A percentile compares a stretch with the other conserved stretches of the same genome.
Conservation (phyloP, 768 basidiomycete genomes). For the Naganishia friedmannii region DNA sequence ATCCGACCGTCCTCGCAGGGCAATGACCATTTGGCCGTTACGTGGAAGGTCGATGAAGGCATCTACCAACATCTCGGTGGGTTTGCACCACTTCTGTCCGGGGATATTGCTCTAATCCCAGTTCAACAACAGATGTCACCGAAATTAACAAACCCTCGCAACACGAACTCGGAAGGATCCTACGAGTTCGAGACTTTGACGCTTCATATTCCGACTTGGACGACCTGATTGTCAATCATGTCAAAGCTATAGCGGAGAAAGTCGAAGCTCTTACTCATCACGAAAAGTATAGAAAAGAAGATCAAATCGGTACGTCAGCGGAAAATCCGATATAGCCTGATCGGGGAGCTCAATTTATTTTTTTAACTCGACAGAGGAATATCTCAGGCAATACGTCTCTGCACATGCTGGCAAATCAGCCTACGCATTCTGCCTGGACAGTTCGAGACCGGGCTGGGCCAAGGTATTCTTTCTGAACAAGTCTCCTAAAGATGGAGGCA, state of each 20-base stretch:
- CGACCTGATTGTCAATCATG: slow-evolving; percentile 92
- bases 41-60: slow-evolving; percentile 97
- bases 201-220: slow-evolving; percentile 87
- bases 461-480: slow-evolving; percentile 85
- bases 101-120: background rate
- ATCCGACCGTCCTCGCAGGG: slow-evolving; percentile 96
- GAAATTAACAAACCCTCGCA: slow-evolving; percentile 55
- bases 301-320: slow-evolving; percentile 74
- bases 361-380: slow-evolving; percentile 61
- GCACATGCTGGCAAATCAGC: slow-evolving; percentile 92
- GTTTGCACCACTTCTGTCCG: slow-evolving; percentile 40
- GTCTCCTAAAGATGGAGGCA: slow-evolving; percentile 68
- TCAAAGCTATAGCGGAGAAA: slow-evolving; percentile 86
- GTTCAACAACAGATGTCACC: slow-evolving; percentile 48
- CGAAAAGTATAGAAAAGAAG: slow-evolving; percentile 89
- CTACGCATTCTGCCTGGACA: slow-evolving; percentile 90
- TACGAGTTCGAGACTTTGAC: slow-evolving; percentile 41
- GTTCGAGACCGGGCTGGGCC: slow-evolving; percentile 87
- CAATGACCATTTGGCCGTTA: slow-evolving; percentile 85
- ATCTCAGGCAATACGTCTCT: slow-evolving; percentile 81
- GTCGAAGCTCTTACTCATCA: slow-evolving; percentile 92
- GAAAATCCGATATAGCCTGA: background rate
- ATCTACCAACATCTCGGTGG: slow-evolving; percentile 93
- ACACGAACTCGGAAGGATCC: slow-evolving; percentile 49
- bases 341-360: background rate